Conservation (phyloP, 2,329 filamentous ascomycete genomes). For the Fragosphaeria purpurea region DNA sequence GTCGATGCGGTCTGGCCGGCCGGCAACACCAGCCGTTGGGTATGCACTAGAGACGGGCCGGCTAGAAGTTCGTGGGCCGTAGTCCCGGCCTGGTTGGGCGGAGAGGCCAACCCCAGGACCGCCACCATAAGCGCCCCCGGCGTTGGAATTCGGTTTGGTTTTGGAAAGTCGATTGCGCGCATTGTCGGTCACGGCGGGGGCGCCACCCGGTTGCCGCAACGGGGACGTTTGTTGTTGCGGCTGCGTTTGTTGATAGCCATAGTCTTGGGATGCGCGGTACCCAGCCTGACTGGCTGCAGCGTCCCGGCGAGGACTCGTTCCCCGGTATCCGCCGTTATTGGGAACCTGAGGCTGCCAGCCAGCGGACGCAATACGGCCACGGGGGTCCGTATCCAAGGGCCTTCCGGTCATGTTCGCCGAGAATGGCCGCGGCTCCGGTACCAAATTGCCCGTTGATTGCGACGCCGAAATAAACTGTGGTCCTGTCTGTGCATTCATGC, state of each 20-base stretch:
- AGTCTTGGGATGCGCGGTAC: constrained; percentile 11
- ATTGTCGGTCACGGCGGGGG: constrained; percentile 23
- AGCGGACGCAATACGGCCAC: constrained; percentile 32
- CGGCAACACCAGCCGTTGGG: constrained; percentile 15
- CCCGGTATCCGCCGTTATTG: constrained; percentile 24
- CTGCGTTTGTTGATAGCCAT: constrained; percentile 9
- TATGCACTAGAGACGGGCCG: constrained; percentile 21
- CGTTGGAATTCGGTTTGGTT: constrained; percentile 15
- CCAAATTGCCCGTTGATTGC: constrained; percentile 36
- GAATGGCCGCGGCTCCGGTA: constrained; percentile 22
- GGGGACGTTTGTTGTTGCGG: constrained; percentile 5
- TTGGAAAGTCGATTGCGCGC: constrained; percentile 30
- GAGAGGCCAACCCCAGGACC: constrained; percentile 10
- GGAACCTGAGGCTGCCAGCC: constrained; percentile 35
- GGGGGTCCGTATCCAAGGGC: constrained; percentile 27
- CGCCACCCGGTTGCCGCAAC: constrained; percentile 10
- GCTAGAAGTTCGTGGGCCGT: constrained; percentile 28
- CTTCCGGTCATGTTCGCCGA: constrained; percentile 12
- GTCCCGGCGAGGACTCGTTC: constrained; percentile 27
- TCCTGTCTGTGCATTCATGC: constrained; percentile 3
- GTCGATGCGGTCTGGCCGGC: constrained; percentile 20
- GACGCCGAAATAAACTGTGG: constrained; percentile 27
- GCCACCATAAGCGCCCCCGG: not conserved
- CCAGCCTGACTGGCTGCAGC: constrained; percentile 16
- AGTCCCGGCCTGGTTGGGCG: constrained; percentile 24